These are phyloP conservation scores for Extremus antarcticus DNA, from an alignment of 495 filamentous ascomycete genomes.

Conservation along the genomic window DNA sequence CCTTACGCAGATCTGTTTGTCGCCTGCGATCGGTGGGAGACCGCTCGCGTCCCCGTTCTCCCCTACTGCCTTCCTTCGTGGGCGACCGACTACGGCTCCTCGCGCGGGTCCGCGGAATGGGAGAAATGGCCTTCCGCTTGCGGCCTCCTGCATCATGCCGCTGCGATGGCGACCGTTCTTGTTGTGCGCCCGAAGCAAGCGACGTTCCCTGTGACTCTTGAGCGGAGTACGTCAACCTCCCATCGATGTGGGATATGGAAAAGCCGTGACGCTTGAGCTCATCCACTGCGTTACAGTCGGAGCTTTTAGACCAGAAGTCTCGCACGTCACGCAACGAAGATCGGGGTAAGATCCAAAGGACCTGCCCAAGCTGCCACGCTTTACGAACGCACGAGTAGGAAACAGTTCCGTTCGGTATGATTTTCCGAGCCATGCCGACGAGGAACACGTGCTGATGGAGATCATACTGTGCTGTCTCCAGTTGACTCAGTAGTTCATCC, in stretches of 20 bases:
- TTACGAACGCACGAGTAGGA: not conserved
- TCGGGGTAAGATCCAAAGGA: not conserved
- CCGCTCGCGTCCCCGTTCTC: too few species aligned
- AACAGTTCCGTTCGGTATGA: not conserved
- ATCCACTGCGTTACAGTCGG: not conserved
- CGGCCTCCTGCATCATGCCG: not conserved
- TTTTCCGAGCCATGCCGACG: not conserved
- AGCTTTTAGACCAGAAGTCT: not conserved
- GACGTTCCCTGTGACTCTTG: too few species aligned
- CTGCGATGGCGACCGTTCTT: not conserved
- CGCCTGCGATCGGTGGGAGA: too few species aligned
- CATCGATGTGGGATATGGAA: not conserved
- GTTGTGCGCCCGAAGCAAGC: too few species aligned
- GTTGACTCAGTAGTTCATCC: not conserved
- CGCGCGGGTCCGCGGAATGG: not conserved
- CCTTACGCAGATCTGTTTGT: too few species aligned
- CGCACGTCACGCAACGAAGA: not conserved
- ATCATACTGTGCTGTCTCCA: not conserved
- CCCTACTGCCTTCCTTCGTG: too few species aligned
- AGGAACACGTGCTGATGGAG: not conserved
- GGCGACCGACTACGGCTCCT: not conserved
- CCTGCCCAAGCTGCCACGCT: not conserved
- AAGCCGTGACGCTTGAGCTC: not conserved
- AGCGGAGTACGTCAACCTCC: not conserved
- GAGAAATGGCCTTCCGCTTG: not conserved